Percentiles rank a stretch among this genome's conserved stretches.
These are phyloP conservation scores for Tulasnella sp. DNA, from an alignment of 768 basidiomycete genomes.

Conservation along the genomic window DNA sequence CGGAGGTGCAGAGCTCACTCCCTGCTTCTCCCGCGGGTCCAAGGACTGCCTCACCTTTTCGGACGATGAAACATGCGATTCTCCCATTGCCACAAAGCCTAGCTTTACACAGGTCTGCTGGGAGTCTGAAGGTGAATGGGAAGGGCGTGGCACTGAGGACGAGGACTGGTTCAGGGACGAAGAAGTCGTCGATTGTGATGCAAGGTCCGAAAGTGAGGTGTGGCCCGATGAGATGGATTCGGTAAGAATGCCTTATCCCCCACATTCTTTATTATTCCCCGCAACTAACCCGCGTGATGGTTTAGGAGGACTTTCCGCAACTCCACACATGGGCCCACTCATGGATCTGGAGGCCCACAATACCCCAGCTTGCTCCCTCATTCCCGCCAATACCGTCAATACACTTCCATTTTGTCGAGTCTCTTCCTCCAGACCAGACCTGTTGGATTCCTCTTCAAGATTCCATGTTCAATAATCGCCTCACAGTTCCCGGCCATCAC, in stretches of 20 bases:
- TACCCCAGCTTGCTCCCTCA: background rate
- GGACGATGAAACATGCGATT: background rate
- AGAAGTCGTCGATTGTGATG: background rate
- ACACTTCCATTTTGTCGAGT: slow-evolving; percentile 9
- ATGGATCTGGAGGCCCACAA: slow-evolving; percentile 7
- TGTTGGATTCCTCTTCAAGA: slow-evolving; percentile 9
- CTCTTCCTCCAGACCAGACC: slow-evolving; percentile 3
- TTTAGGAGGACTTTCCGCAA: slow-evolving; percentile 9
- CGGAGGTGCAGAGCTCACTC: background rate
- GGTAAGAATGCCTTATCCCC: background rate
- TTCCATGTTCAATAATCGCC: background rate
- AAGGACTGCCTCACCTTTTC: background rate
- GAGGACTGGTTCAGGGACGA: background rate
- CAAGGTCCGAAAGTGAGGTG: background rate
- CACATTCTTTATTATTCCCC: background rate
- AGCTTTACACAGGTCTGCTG: too few relatives aligned
- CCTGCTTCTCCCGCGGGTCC: background rate
- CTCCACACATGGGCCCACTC: slow-evolving; percentile 13
- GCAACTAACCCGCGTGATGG: too few relatives aligned
- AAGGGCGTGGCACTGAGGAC: background rate
- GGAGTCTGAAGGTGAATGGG: slow-evolving; percentile 2
- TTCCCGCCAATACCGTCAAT: background rate
- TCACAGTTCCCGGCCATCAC: slow-evolving; percentile 4
- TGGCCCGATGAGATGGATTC: slow-evolving; percentile 14
- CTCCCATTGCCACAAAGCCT: background rate